A percentile compares a stretch with the other conserved stretches of the same genome.
Conservation (phyloP, 1,284 basidiomycete genomes). For the Apiotrichum brassicae region DNA sequence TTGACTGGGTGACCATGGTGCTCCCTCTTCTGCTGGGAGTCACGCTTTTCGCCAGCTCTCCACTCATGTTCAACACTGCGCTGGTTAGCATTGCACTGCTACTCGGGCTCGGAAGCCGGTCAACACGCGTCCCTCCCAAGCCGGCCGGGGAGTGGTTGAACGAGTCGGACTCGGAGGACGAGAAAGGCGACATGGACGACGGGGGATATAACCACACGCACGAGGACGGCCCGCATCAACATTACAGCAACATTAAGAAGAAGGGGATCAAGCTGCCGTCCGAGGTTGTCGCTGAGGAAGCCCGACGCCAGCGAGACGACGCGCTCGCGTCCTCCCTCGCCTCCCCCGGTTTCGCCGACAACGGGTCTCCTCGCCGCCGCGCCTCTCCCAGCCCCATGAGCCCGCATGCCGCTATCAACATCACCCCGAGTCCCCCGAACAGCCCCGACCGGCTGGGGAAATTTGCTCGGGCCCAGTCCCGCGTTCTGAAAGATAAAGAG, state of each 20-base stretch:
- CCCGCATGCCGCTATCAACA: constrained; percentile 2
- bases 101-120: not conserved
- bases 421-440: not conserved
- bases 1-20: constrained; percentile 63
- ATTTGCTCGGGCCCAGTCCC: not conserved
- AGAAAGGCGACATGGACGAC: constrained; percentile 33
- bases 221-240: constrained; percentile 5
- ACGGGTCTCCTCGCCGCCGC: not conserved
- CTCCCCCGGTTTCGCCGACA: not conserved
- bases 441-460: not conserved
- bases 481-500: not conserved
- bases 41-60: constrained; percentile 61
- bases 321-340: not conserved
- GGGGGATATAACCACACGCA: constrained; percentile 29
- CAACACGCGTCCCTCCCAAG: constrained; percentile 9
- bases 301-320: not conserved
- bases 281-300: constrained; percentile 11
- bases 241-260: constrained; percentile 33
- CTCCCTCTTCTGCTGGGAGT: constrained; percentile 71
- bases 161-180: constrained; percentile 19
- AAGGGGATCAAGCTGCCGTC: constrained; percentile 10
- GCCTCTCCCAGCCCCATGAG: not conserved
- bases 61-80: constrained; percentile 53
- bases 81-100: constrained; percentile 34
- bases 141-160: constrained; percentile 39